A percentile compares a stretch with the other conserved stretches of the same genome.
Evolutionary conservation across 306 rosid species (phyloP).

Genomic region (Rubus parviflorus): DNA sequence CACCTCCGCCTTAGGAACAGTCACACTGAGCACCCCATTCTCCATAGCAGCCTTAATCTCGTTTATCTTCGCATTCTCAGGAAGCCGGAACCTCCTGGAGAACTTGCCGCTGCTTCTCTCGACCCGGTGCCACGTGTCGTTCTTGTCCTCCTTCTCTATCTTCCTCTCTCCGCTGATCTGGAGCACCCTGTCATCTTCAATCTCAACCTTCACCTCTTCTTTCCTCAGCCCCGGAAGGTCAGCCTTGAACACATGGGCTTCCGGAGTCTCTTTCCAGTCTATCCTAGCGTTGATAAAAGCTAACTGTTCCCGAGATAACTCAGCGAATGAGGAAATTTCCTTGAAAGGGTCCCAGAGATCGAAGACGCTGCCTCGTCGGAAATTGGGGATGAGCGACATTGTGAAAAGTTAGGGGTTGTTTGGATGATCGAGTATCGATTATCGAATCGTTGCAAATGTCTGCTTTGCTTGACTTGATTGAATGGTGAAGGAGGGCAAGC

Average conservation of each 20-base stretch:
- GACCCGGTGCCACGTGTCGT: conserved; percentile 39
- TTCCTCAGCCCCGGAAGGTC: conserved; percentile 31
- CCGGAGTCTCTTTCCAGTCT: conserved; percentile 22
- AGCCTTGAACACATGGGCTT: conserved; percentile 36
- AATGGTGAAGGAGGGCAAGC: background rate
- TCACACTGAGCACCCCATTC: conserved; percentile 37
- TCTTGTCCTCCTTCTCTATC: conserved; percentile 37
- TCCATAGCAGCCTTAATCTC: conserved; percentile 35
- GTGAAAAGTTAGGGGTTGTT: background rate
- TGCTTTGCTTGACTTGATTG: background rate
- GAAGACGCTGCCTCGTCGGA: conserved; percentile 21
- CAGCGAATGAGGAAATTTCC: conserved; percentile 18
- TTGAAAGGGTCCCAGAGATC: conserved; percentile 30
- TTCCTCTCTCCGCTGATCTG: conserved; percentile 42
- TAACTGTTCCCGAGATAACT: background rate
- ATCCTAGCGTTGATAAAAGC: background rate
- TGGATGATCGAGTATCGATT: no score
- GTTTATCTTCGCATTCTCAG: conserved; percentile 30
- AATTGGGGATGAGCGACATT: conserved; percentile 40
- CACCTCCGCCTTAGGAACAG: conserved; percentile 25
- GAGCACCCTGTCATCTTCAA: conserved; percentile 33
- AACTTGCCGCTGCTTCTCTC: conserved; percentile 40
- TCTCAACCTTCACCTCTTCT: conserved; percentile 38
- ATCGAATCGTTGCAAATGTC: no score
- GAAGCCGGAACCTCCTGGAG: conserved; percentile 35